A percentile compares a stretch with the other conserved stretches of the same genome.
Evolutionary conservation across 768 basidiomycete genomes (phyloP).

Genomic region (Tulasnella sp.): DNA sequence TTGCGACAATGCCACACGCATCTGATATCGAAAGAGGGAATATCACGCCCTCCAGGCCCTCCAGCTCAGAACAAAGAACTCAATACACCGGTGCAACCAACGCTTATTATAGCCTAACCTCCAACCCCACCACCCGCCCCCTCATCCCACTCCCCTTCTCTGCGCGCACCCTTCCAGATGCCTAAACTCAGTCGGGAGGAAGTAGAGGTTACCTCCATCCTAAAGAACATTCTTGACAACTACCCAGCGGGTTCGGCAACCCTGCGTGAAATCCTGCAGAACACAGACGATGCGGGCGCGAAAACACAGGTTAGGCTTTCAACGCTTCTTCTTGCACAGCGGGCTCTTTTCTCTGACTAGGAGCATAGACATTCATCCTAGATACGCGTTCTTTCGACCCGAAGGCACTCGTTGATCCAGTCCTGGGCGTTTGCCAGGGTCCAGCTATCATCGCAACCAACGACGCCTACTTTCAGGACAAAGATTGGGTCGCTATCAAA

Average conservation of each 20-base stretch:
- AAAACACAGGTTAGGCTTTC: background rate
- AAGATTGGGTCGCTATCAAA: slow-evolving; percentile 26
- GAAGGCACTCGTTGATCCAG: background rate
- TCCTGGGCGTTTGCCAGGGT: slow-evolving; percentile 23
- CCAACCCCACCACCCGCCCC: background rate
- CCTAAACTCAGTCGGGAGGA: background rate
- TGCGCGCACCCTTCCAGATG: background rate
- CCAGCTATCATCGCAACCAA: slow-evolving; percentile 17
- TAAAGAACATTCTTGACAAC: slow-evolving; percentile 26
- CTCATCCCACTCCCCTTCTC: background rate
- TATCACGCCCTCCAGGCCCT: no score
- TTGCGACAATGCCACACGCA: no score
- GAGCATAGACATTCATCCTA: background rate
- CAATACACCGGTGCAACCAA: background rate
- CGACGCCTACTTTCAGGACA: background rate
- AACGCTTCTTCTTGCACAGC: background rate
- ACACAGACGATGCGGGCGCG: background rate
- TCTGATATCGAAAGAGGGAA: no score
- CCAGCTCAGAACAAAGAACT: no score
- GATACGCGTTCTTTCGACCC: background rate
- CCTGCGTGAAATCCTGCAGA: slow-evolving; percentile 7
- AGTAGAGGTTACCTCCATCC: slow-evolving; percentile 1
- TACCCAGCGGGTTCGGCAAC: slow-evolving; percentile 23
- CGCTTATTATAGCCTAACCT: background rate
- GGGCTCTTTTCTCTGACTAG: background rate